A percentile compares a stretch with the other conserved stretches of the same genome.
These are phyloP conservation scores for Phylloboletellus chloephorus DNA, from an alignment of 1,284 basidiomycete species.

Conservation along the genomic window DNA sequence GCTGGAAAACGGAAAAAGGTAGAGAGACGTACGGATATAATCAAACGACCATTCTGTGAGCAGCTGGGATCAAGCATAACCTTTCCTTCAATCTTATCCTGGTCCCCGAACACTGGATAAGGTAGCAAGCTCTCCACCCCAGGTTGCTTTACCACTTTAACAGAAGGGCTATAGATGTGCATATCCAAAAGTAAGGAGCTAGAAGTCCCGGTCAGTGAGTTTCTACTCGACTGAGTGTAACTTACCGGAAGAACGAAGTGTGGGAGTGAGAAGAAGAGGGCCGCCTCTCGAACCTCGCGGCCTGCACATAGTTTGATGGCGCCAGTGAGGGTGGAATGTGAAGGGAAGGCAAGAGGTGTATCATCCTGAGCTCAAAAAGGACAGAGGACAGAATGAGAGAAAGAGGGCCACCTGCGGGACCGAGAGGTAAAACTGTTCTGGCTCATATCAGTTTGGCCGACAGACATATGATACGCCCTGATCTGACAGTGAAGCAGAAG, in stretches of 20 bases:
- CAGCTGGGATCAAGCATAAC: constrained; percentile 50
- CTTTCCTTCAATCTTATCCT: constrained; percentile 54
- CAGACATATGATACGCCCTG: constrained; percentile 23
- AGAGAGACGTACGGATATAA: constrained; percentile 44
- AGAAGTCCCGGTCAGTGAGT: constrained; percentile 2
- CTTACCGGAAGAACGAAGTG: constrained; percentile 45
- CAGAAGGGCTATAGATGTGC: constrained; percentile 53
- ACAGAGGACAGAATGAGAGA: constrained; percentile 1
- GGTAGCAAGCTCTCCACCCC: constrained; percentile 35
- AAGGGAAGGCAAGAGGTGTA: constrained; percentile 22
- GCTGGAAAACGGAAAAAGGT: not conserved
- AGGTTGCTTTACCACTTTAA: constrained; percentile 42
- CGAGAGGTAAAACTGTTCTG: constrained; percentile 1
- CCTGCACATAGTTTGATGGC: constrained; percentile 27
- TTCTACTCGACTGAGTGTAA: not conserved
- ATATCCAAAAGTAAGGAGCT: constrained; percentile 57
- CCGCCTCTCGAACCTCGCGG: constrained; percentile 12
- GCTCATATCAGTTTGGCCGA: constrained; percentile 20
- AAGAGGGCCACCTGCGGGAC: constrained; percentile 1
- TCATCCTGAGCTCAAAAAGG: constrained; percentile 17
- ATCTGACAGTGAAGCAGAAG: constrained; percentile 17
- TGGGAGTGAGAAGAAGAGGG: constrained; percentile 31
- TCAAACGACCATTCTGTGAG: constrained; percentile 49
- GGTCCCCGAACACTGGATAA: constrained; percentile 54
- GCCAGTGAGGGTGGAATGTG: constrained; percentile 16